These are phyloP conservation scores for Haberlea rhodopensis DNA, from an alignment of 257 asterid species.

Conservation along the genomic window DNA sequence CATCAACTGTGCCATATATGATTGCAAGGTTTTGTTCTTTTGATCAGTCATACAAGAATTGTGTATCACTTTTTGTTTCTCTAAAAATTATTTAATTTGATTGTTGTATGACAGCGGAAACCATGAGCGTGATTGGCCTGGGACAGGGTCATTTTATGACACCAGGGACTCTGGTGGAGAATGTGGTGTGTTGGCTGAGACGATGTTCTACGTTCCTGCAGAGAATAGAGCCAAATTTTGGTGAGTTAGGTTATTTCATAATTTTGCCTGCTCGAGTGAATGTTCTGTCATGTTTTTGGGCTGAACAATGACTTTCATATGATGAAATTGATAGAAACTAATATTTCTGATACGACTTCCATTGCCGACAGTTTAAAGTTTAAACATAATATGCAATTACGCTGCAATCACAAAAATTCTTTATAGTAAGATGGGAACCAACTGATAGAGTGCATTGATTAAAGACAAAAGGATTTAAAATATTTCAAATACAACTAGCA, in stretches of 20 bases:
- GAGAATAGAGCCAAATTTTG: constrained; percentile 74
- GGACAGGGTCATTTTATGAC: constrained; percentile 60
- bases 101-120: constrained; percentile 49
- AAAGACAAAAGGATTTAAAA: not conserved
- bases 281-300: not conserved
- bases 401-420: not conserved
- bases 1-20: constrained; percentile 82
- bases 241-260: constrained; percentile 30
- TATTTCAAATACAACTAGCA: too few relatives aligned
- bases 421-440: not conserved
- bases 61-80: not conserved
- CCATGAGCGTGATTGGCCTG: constrained; percentile 82
- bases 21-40: constrained; percentile 62
- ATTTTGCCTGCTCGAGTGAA: not conserved
- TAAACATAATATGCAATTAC: not conserved
- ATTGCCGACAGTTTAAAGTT: not conserved
- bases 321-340: not conserved
- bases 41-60: not conserved
- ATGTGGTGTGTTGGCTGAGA: constrained; percentile 76
- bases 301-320: not conserved
- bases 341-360: not conserved
- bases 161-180: constrained; percentile 74
- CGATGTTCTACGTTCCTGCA: constrained; percentile 69
- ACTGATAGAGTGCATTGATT: not conserved
- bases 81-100: not conserved